Percentiles rank a stretch among this genome's conserved stretches.
Conservation (phyloP, 2,329 filamentous ascomycete genomes). For the Paracamarosporium sp. region DNA sequence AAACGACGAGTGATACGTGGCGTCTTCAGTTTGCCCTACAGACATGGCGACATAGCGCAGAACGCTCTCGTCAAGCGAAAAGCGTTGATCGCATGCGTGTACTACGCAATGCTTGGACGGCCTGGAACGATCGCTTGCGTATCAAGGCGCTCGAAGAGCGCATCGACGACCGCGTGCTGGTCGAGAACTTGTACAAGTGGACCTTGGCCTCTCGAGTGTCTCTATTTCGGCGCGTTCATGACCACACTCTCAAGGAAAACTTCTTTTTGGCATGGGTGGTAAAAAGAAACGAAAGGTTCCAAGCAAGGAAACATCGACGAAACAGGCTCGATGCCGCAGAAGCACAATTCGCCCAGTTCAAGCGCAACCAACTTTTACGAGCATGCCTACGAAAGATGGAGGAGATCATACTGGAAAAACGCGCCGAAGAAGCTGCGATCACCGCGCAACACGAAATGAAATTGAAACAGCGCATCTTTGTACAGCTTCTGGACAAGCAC, state of each 20-base stretch:
- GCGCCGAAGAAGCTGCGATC: slow-evolving; percentile 44
- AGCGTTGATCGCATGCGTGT: slow-evolving; percentile 60
- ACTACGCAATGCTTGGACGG: slow-evolving; percentile 63
- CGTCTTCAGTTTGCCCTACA: slow-evolving; percentile 55
- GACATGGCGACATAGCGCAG: slow-evolving; percentile 56
- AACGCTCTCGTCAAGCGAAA: slow-evolving; percentile 55
- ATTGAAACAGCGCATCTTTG: slow-evolving; percentile 46
- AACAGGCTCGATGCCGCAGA: slow-evolving; percentile 40
- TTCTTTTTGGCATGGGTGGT: slow-evolving; percentile 37
- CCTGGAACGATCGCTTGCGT: slow-evolving; percentile 68
- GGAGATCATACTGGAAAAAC: slow-evolving; percentile 27
- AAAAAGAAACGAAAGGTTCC: slow-evolving; percentile 23
- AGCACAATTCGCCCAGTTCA: slow-evolving; percentile 37
- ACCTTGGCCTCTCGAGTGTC: slow-evolving; percentile 57
- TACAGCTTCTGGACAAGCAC: slow-evolving; percentile 42
- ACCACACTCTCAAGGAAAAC: slow-evolving; percentile 35
- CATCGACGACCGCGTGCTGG: slow-evolving; percentile 55
- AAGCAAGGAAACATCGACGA: slow-evolving; percentile 30
- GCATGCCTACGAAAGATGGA: slow-evolving; percentile 36
- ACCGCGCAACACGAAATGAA: slow-evolving; percentile 51
- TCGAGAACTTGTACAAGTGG: slow-evolving; percentile 67
- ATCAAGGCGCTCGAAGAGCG: slow-evolving; percentile 58
- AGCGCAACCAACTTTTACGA: slow-evolving; percentile 35
- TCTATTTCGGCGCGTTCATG: slow-evolving; percentile 48
- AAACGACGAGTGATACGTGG: slow-evolving; percentile 52